These are phyloP conservation scores for Kwoniella sp. DNA, from an alignment of 768 basidiomycete genomes.

Conservation along the genomic window DNA sequence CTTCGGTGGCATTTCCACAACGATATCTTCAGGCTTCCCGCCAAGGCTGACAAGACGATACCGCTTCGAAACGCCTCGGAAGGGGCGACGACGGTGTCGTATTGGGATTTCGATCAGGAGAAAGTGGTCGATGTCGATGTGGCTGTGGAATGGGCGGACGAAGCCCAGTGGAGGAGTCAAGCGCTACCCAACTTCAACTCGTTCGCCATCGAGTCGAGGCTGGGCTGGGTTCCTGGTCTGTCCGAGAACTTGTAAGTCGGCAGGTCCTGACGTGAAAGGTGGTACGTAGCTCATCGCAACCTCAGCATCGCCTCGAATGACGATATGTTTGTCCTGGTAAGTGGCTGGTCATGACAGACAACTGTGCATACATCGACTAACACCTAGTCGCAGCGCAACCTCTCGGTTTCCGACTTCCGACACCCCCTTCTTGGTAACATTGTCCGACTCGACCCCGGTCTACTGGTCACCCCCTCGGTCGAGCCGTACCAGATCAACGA, in stretches of 20 bases:
- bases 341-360: too few relatives aligned
- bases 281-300: background rate
- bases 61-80: background rate
- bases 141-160: constrained; percentile 6
- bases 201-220: constrained; percentile 42
- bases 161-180: constrained; percentile 31
- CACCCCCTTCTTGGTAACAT: constrained; percentile 42
- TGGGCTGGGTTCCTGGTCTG: constrained; percentile 40
- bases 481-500: constrained; percentile 17
- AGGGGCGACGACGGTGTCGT: background rate
- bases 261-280: too few relatives aligned
- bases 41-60: background rate
- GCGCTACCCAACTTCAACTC: constrained; percentile 42
- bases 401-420: constrained; percentile 39
- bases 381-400: constrained; percentile 9
- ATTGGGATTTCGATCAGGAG: background rate
- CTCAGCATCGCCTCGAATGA: constrained; percentile 41
- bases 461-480: constrained; percentile 28
- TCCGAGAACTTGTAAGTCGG: constrained; percentile 39
- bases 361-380: background rate
- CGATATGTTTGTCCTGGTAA: constrained; percentile 47
- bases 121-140: background rate
- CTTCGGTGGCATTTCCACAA: constrained; percentile 47
- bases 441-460: constrained; percentile 29
- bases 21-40: constrained; percentile 35